Conservation (phyloP, 2,329 filamentous ascomycete genomes). For the Fonsecaea monophora region DNA sequence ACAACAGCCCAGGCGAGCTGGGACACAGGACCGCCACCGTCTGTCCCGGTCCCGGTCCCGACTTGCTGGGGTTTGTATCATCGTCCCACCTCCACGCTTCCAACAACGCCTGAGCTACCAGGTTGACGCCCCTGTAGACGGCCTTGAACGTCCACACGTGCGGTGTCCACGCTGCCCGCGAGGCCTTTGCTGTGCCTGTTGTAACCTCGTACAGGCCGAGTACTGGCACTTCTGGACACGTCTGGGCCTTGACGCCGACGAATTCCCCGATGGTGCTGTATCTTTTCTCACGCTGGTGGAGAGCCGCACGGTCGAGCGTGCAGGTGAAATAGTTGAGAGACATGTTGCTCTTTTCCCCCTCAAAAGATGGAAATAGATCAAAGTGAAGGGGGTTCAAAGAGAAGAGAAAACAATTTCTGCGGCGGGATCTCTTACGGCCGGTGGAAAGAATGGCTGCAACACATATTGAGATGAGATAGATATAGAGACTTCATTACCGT, state of each 20-base stretch:
- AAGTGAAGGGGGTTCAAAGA: too few species aligned
- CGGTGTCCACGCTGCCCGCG: constrained; percentile 10
- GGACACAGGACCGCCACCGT: constrained; percentile 62
- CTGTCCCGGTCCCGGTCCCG: neutral
- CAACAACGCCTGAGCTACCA: constrained; percentile 31
- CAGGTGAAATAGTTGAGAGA: constrained; percentile 64
- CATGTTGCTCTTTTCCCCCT: constrained; percentile 1
- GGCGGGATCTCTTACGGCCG: neutral
- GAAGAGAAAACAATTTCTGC: too few species aligned
- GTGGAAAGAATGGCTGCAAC: neutral
- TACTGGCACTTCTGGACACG: constrained; percentile 52
- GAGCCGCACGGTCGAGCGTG: constrained; percentile 63
- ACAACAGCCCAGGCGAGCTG: constrained; percentile 64
- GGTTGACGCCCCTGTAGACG: constrained; percentile 10
- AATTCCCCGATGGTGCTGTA: constrained; percentile 58
- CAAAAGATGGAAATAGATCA: too few species aligned
- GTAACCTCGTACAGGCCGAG: constrained; percentile 53
- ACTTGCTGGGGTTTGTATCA: too few species aligned
- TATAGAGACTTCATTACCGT: too few species aligned
- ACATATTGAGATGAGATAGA: neutral
- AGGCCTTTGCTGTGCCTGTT: neutral
- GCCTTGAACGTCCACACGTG: constrained; percentile 30
- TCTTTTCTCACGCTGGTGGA: constrained; percentile 43
- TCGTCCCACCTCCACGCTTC: neutral
- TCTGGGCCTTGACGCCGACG: constrained; percentile 56